Conservation (phyloP, 352 stramenopile genomes). For the Phytophthora pseudosyringae region DNA sequence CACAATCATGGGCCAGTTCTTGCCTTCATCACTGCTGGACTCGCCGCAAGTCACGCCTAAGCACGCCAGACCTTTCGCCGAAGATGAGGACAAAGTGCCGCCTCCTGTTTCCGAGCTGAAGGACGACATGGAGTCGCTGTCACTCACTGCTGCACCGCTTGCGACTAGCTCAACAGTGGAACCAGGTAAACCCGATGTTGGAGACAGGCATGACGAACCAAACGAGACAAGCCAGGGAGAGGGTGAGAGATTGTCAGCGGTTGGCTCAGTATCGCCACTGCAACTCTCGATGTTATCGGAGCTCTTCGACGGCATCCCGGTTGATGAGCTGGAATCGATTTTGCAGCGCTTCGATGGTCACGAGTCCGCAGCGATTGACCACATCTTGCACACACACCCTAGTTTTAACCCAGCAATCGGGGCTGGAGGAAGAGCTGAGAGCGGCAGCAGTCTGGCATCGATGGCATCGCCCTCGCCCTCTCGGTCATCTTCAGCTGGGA, state of each 20-base stretch:
- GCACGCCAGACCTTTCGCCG: slow-evolving; percentile 38
- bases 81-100: slow-evolving; percentile 43
- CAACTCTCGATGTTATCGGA: slow-evolving; percentile 73
- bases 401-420: slow-evolving; percentile 67
- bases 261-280: slow-evolving; percentile 47
- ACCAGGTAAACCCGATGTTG: slow-evolving; percentile 29
- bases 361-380: slow-evolving; percentile 65
- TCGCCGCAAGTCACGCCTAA: slow-evolving; percentile 83
- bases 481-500: slow-evolving; percentile 27
- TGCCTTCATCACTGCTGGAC: slow-evolving; percentile 80
- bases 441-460: slow-evolving; percentile 18
- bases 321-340: slow-evolving; percentile 66
- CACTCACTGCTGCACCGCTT: slow-evolving; percentile 26
- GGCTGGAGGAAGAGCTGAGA: slow-evolving; percentile 34
- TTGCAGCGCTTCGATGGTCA: slow-evolving; percentile 58
- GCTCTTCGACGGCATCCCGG: slow-evolving; percentile 71
- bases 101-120: slow-evolving; percentile 23
- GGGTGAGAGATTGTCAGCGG: slow-evolving; percentile 35
- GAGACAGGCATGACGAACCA: slow-evolving; percentile 35
- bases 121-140: slow-evolving; percentile 42
- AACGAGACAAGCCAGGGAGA: slow-evolving; percentile 40
- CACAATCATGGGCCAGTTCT: slow-evolving; percentile 81
- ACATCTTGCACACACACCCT: slow-evolving; percentile 70
- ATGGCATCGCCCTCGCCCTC: slow-evolving; percentile 35
- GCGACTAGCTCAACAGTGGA: slow-evolving; percentile 35